These are phyloP conservation scores for Bacidia gigantensis DNA, from an alignment of 495 filamentous ascomycete genomes.

Conservation along the genomic window DNA sequence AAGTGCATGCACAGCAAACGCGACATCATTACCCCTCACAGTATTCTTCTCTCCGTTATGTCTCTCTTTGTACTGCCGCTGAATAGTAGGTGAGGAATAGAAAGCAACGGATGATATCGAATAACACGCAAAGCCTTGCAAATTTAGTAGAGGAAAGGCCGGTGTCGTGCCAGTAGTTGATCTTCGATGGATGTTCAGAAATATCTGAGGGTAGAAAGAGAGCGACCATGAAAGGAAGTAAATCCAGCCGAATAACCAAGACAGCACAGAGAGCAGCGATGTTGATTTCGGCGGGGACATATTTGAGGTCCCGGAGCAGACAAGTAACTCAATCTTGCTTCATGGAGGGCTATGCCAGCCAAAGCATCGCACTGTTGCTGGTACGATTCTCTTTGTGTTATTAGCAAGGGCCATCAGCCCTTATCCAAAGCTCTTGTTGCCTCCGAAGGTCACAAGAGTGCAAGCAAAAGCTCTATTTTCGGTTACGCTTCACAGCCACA, in stretches of 20 bases:
- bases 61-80: constrained; percentile 70
- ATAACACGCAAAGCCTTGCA: constrained; percentile 71
- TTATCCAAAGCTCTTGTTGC: too few relatives aligned
- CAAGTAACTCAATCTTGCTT: too few relatives aligned
- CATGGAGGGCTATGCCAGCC: too few relatives aligned
- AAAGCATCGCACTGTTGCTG: too few relatives aligned
- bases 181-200: constrained; percentile 57
- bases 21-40: constrained; percentile 79
- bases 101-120: constrained; percentile 57
- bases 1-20: constrained; percentile 69
- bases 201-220: constrained; percentile 84
- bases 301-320: too few relatives aligned
- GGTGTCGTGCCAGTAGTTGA: constrained; percentile 73
- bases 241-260: background rate
- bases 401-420: too few relatives aligned
- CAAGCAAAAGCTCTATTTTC: too few relatives aligned
- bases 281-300: background rate
- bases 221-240: constrained; percentile 55
- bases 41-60: constrained; percentile 39
- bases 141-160: constrained; percentile 75
- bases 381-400: too few relatives aligned
- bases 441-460: too few relatives aligned
- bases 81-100: constrained; percentile 64
- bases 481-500: too few relatives aligned
- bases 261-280: background rate